Evolutionary conservation across 2,329 filamentous ascomycete genomes (phyloP).

Genomic region (Macroventuria anomochaeta): DNA sequence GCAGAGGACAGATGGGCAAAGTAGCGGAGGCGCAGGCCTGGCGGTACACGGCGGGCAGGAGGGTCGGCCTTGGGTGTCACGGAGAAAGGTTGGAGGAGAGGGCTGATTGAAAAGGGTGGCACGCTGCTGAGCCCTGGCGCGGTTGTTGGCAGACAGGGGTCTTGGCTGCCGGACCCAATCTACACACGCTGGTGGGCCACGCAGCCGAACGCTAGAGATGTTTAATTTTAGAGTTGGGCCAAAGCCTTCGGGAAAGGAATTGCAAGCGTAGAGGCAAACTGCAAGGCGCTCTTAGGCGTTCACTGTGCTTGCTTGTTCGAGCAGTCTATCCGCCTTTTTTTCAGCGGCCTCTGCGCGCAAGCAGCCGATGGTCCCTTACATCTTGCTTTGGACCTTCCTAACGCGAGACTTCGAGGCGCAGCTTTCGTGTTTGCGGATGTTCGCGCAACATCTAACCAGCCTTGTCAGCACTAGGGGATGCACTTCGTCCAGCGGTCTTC

Average conservation of each 20-base stretch:
- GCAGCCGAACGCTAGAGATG: conserved; percentile 10
- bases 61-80: conserved; percentile 14
- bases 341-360: not conserved
- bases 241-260: conserved; percentile 6
- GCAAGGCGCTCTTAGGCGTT: not conserved
- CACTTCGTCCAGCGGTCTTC: not conserved
- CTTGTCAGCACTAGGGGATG: conserved; percentile 1
- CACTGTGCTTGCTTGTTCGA: conserved; percentile 3
- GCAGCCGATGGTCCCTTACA: conserved; percentile 3
- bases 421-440: not conserved
- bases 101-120: conserved; percentile 17
- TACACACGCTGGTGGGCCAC: conserved; percentile 5
- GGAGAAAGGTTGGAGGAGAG: conserved; percentile 2
- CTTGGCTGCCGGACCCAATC: conserved; percentile 11
- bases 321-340: conserved; percentile 9
- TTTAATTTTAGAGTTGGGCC: conserved; percentile 10
- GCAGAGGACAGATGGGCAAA: conserved; percentile 22
- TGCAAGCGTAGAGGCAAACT: conserved; percentile 2
- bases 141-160: conserved; percentile 1
- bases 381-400: not conserved
- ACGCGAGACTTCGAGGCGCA: not conserved
- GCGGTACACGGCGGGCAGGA: conserved; percentile 18
- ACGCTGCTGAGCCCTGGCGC: conserved; percentile 11
- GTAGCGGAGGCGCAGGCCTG: conserved; percentile 24
- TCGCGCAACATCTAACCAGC: not conserved